These are phyloP conservation scores for Pseudogymnoascus pannorum DNA, from an alignment of 2,329 filamentous ascomycete species.

Conservation along the genomic window DNA sequence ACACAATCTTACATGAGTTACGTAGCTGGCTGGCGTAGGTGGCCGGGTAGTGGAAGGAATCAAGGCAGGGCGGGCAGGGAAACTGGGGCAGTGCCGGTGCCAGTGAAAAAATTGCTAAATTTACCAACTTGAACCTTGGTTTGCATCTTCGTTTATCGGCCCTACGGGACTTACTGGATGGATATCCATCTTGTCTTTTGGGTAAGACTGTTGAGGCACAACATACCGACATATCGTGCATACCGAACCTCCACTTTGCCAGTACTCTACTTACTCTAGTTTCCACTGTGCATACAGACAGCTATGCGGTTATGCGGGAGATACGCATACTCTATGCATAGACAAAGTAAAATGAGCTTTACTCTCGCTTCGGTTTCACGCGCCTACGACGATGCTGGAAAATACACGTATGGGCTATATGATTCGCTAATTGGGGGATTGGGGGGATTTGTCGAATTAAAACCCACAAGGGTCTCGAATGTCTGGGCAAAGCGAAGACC, in stretches of 20 bases:
- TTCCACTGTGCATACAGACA: background rate
- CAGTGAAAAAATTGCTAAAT: constrained; percentile 5
- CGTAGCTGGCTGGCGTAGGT: background rate
- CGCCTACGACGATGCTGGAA: background rate
- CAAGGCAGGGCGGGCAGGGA: constrained; percentile 1
- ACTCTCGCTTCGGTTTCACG: constrained; percentile 3
- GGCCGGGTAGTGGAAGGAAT: background rate
- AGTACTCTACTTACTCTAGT: background rate
- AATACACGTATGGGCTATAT: background rate
- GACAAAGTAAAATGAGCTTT: constrained; percentile 5
- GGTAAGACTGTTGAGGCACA: background rate
- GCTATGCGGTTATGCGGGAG: constrained; percentile 6
- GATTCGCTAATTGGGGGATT: background rate
- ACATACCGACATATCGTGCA: constrained; percentile 4
- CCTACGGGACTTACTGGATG: background rate
- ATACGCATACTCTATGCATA: constrained; percentile 5
- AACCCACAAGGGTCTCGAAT: background rate
- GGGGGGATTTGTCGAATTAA: background rate
- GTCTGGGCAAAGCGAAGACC: background rate
- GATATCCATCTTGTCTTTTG: background rate
- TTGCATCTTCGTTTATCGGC: background rate
- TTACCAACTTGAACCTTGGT: background rate
- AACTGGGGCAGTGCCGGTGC: background rate
- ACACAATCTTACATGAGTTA: constrained; percentile 1
- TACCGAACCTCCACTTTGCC: background rate